Base-by-base conservation (phyloP, 805 yeast genomes). In the Cyberlindnera amylophila region DNA sequence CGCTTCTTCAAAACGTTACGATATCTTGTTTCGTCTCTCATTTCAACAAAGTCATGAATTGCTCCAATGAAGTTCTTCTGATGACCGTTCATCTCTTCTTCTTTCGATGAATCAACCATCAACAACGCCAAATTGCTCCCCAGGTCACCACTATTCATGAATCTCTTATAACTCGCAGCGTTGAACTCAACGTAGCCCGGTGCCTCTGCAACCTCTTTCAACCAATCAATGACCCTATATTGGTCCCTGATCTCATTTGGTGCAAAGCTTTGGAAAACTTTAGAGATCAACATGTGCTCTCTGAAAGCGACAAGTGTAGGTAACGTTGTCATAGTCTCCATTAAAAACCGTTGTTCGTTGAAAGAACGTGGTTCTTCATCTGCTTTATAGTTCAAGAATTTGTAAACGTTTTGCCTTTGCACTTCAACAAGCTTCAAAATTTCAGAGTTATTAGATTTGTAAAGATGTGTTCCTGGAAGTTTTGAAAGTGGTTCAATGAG, bases 271-370 rank as follows among this genome's bases (percentile, higher is more conserved):
- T 76, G 84, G 49, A 61, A 81, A 5, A 81, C 71, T 4, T 66
- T 63, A 0, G 86, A 72, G 26, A 74, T 54, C 42, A 76, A 56
- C 12, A 78, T 65, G 40, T 75, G 73, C 41, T 82, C 82, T 51
- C 76, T 81, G 58, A 81, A 74, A 17, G 82, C 65, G 24, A 79
- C 62, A 15, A 85, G 52, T 13, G 86, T 78, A 2, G 95, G 95
- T 28, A 67, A 67, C 7, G 81, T 69, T 0, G 88, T 70, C 19
- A 79, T 58, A 2, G 82, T 68, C 21, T 77, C 73, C 18, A 83
- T 67, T 14, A 69, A 59, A 47, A 67, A 69, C 65, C 74, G 58
- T 15, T 71, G 72, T 39, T 70, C 67, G 55, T 77, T 67, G 47
- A 69, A 73, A 33, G 52, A 54, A 11, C 42, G 63, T 57, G 4